phyloP scores from a whole-genome alignment of 352 stramenopile species.

The Thalassiosira livingstoniorum region DNA sequence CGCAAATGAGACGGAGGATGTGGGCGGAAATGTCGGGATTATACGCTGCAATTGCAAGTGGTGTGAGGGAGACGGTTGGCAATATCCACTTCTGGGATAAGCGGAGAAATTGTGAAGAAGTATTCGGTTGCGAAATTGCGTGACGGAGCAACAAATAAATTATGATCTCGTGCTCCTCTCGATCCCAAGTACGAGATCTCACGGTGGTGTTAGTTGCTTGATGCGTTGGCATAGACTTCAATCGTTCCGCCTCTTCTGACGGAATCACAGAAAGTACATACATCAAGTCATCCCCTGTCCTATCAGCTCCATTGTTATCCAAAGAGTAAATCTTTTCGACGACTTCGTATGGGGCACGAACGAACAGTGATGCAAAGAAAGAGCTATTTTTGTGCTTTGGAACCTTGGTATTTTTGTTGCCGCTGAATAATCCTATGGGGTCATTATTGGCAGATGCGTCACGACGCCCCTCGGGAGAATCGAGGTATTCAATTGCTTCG shows the following conservation, averaged over 20 bases:
- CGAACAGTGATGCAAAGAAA: slow-evolving; percentile 41
- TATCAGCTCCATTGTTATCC: neutral
- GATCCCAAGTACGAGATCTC: slow-evolving; percentile 26
- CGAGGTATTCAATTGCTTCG: slow-evolving; percentile 31
- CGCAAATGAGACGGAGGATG: slow-evolving; percentile 24
- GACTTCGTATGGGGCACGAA: slow-evolving; percentile 32
- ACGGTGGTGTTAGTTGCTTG: neutral
- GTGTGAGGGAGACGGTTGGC: slow-evolving; percentile 17
- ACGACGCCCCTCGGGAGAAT: slow-evolving; percentile 28
- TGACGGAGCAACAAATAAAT: slow-evolving; percentile 28
- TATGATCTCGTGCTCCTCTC: slow-evolving; percentile 21
- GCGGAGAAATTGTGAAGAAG: neutral
- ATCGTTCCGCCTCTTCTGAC: slow-evolving; percentile 29
- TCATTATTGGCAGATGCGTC: slow-evolving; percentile 35
- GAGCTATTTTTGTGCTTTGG: slow-evolving; percentile 24
- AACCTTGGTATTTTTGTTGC: slow-evolving; percentile 1
- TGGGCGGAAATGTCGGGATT: slow-evolving; percentile 40
- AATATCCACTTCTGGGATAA: slow-evolving; percentile 30
- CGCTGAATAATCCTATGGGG: slow-evolving; percentile 39
- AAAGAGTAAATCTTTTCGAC: slow-evolving; percentile 29
- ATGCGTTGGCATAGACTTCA: neutral
- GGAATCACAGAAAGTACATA: slow-evolving; percentile 45
- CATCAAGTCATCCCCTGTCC: slow-evolving; percentile 20
- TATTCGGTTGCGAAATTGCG: neutral
- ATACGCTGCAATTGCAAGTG: slow-evolving; percentile 51